Evolutionary conservation across 202 grass and related monocot species (phyloP).

Genomic region (Cymbopogon flexuosus): DNA sequence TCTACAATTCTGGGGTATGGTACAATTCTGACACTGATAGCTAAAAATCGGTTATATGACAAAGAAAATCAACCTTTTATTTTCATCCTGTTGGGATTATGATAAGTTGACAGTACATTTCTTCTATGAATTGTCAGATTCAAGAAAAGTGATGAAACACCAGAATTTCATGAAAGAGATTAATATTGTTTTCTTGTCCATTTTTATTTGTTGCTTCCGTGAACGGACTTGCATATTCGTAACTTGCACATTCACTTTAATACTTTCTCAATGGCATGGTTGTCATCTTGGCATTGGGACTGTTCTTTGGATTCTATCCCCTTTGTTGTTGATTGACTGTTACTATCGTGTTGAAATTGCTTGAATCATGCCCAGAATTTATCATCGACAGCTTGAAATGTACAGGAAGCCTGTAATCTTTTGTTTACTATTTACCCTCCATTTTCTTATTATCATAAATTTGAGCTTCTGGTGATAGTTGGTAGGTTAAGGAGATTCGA

Average conservation of each 20-base stretch:
- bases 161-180: constrained; percentile 18
- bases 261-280: no score
- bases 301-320: background rate
- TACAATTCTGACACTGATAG: constrained; percentile 10
- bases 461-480: background rate
- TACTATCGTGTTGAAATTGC: background rate
- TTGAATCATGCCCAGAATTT: background rate
- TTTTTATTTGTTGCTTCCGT: background rate
- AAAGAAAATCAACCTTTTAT: background rate
- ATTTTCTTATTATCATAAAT: background rate
- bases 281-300: no score
- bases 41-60: background rate
- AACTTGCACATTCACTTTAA: background rate
- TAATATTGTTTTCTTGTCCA: background rate
- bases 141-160: background rate
- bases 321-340: background rate
- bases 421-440: background rate
- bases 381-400: background rate
- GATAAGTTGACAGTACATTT: background rate
- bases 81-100: background rate
- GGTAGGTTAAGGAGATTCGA: background rate
- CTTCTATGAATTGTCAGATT: background rate
- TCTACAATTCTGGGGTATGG: constrained; percentile 88
- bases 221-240: background rate
- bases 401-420: background rate